A percentile compares a stretch with the other conserved stretches of the same genome.
These are phyloP conservation scores for Phytophthora macrochlamydospora DNA, from an alignment of 352 stramenopile genomes.

Conservation along the genomic window DNA sequence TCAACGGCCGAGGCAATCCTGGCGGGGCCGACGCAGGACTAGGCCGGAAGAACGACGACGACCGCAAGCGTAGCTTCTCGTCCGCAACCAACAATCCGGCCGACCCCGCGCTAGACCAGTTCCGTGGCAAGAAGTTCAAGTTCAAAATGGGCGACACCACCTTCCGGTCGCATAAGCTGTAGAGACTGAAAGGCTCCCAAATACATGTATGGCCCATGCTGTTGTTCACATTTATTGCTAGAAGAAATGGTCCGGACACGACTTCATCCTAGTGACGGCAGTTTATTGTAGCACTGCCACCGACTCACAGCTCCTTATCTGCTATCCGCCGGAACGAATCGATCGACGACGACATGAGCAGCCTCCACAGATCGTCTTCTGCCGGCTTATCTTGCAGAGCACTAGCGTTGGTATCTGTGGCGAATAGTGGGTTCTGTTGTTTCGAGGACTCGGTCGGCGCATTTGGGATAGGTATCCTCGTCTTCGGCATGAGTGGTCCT, in stretches of 20 bases:
- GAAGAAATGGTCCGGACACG: too few relatives aligned
- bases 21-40: constrained; percentile 3
- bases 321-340: background rate
- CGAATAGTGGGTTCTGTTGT: constrained; percentile 34
- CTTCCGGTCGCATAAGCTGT: constrained; percentile 86
- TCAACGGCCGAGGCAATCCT: constrained; percentile 28
- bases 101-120: constrained; percentile 65
- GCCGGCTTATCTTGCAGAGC: constrained; percentile 16
- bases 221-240: too few relatives aligned
- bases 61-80: constrained; percentile 44
- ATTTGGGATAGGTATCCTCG: background rate
- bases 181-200: background rate
- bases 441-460: constrained; percentile 7
- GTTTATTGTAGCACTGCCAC: too few relatives aligned
- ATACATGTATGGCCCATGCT: too few relatives aligned
- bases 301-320: background rate
- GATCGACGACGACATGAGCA: constrained; percentile 59
- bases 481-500: constrained; percentile 13
- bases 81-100: constrained; percentile 28
- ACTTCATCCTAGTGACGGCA: too few relatives aligned
- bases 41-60: constrained; percentile 33
- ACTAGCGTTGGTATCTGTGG: constrained; percentile 7
- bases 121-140: constrained; percentile 89
- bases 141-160: constrained; percentile 83
- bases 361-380: constrained; percentile 73